Evolutionary conservation across 768 basidiomycete genomes (phyloP), one percentile per base, ranked within the genome.

Genomic region (Boletus sp.): DNA sequence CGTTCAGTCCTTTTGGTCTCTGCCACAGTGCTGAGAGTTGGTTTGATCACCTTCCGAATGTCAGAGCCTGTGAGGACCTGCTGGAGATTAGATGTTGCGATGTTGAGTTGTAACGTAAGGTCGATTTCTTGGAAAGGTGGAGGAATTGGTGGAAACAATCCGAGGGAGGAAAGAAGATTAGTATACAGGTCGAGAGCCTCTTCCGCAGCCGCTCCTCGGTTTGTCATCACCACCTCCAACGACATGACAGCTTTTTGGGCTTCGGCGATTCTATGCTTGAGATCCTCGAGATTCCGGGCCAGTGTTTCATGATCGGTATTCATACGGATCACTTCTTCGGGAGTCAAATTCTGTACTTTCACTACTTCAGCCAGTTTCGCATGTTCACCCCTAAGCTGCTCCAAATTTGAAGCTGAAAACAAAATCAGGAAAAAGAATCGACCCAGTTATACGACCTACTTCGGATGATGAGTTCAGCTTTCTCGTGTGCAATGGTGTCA

Each of bases 271-370:
- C 89, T 93, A 58, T 83, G 77, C 60, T 84, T 87, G 53, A 94
- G 82, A 58, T 91, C 90, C 60, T 89, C 86, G 52, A 94, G 73
- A 62, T 82, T 89, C 50, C 85, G 82, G 5, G 83, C 77, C 36
- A 96, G 78, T 29, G 79, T 83, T 63, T 94, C 91, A 55, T 93
- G 89, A 61, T 98, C 94, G 5, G 85, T 85, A 64, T 89, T 94
- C 92, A 99, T 95, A 37, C 86, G 86, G 52, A 83, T 74, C 41
- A 97, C 93, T 72, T 99, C 95, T 71, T 95, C 92, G 0, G 90
- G 89, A 2, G 90, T 84, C 44, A 99, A 80, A 66, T 97, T 95
- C 71, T 99, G 97, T 33, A 77, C 83, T 65, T 86, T 87, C 30
- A 98, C 91, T 3, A 87, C 80, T 1, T 80, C 78, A 9, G 76